Evolutionary conservation across 306 rosid genomes (phyloP).

Genomic region (Parietaria judaica): DNA sequence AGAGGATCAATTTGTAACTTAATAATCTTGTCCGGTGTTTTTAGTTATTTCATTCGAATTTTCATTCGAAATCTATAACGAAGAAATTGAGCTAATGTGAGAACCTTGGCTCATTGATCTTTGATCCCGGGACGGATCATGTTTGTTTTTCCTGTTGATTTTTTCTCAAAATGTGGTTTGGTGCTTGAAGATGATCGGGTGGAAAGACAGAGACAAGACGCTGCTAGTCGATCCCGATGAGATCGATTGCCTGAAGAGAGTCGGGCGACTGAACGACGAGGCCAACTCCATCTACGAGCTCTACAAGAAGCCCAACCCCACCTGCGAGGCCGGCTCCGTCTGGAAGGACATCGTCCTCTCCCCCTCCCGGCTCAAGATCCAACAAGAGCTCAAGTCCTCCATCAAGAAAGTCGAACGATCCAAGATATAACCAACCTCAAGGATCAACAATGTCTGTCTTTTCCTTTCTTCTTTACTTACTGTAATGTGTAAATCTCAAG

Average conservation of each 20-base stretch:
- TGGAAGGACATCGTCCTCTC: constrained; percentile 95
- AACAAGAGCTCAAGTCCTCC: constrained; percentile 75
- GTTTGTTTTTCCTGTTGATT: constrained; percentile 5
- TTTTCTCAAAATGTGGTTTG: background rate
- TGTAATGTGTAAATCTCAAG: too few relatives aligned
- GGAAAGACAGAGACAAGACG: constrained; percentile 89
- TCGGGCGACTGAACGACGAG: constrained; percentile 55
- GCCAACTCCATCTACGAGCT: constrained; percentile 75
- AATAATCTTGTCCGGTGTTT: too few relatives aligned
- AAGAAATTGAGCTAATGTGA: too few relatives aligned
- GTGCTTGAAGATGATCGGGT: constrained; percentile 64
- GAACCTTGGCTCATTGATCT: too few relatives aligned
- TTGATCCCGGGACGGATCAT: too few relatives aligned
- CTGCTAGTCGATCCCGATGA: constrained; percentile 87
- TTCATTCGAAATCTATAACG: too few relatives aligned
- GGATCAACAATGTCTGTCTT: too few relatives aligned
- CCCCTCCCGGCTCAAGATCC: constrained; percentile 76
- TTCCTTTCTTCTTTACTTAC: too few relatives aligned
- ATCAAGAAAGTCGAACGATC: constrained; percentile 60
- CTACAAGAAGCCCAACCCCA: constrained; percentile 71
- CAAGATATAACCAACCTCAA: constrained; percentile 3
- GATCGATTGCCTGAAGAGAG: constrained; percentile 67
- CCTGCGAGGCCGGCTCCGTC: constrained; percentile 61
- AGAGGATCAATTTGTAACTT: too few relatives aligned
- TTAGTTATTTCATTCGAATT: too few relatives aligned